A percentile compares a stretch with the other conserved stretches of the same genome.
Conservation (phyloP, 345 rosid species). For the Pistacia atlantica region DNA sequence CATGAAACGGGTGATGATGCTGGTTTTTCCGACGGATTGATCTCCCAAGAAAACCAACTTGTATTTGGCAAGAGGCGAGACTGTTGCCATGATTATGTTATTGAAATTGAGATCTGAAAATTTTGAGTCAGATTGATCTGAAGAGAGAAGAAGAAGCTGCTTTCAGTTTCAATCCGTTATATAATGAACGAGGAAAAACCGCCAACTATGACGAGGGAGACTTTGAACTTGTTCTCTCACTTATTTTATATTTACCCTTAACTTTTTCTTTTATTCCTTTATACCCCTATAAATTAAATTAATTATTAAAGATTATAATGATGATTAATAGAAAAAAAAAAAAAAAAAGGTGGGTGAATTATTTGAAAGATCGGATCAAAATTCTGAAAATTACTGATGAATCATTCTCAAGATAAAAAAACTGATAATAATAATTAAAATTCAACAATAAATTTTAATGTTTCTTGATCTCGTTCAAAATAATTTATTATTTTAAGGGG, state of each 20-base stretch:
- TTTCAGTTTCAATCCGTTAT: constrained; percentile 20
- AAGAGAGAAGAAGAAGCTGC: neutral
- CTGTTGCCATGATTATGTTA: constrained; percentile 52
- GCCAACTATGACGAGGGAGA: constrained; percentile 32
- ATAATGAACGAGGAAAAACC: constrained; percentile 37
- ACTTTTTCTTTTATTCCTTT: neutral
- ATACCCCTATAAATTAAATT: neutral
- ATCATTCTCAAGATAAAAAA: too few species aligned
- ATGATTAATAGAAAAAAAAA: too few species aligned
- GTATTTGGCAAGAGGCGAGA: constrained; percentile 79
- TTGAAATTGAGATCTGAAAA: neutral
- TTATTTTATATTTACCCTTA: neutral
- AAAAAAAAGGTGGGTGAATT: too few species aligned
- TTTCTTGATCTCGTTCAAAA: too few species aligned
- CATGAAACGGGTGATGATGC: constrained; percentile 96
- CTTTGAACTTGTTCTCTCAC: constrained; percentile 16
- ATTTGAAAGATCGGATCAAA: too few species aligned
- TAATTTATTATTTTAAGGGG: too few species aligned
- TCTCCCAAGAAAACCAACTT: constrained; percentile 86
- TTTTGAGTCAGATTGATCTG: constrained; percentile 33
- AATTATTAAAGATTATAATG: neutral
- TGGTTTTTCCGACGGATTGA: constrained; percentile 87
- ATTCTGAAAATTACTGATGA: too few species aligned
- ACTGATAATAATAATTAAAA: too few species aligned
- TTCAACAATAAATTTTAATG: too few species aligned